A percentile compares a stretch with the other conserved stretches of the same genome.
Evolutionary conservation across 176 grass and related monocot genomes (phyloP).

Genomic region (Eremochloa ophiuroides): DNA sequence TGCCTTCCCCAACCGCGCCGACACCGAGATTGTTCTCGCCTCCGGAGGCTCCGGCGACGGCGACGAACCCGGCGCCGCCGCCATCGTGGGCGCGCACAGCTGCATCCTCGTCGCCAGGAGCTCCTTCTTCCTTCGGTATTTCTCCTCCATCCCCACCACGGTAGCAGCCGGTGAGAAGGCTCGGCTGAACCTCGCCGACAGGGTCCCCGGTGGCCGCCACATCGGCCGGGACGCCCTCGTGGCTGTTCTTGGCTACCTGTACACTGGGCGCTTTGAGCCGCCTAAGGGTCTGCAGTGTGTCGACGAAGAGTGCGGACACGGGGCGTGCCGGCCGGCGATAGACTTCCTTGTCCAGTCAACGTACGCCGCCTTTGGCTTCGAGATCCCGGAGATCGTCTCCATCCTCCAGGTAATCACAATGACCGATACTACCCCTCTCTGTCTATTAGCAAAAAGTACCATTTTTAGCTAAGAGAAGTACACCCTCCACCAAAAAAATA

Average conservation of each 20-base stretch:
- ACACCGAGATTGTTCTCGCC: conserved; percentile 53
- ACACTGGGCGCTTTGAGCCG: conserved; percentile 45
- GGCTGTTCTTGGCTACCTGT: conserved; percentile 44
- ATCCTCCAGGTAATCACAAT: conserved; percentile 47
- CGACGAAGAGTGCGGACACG: conserved; percentile 32
- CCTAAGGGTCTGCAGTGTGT: conserved; percentile 39
- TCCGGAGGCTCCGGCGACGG: not conserved
- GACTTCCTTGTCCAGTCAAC: conserved; percentile 44
- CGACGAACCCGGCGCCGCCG: not conserved
- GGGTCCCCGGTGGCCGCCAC: conserved; percentile 29
- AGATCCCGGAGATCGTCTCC: conserved; percentile 49
- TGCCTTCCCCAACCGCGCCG: conserved; percentile 42
- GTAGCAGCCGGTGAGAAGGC: conserved; percentile 14
- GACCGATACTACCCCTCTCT: too few relatives aligned
- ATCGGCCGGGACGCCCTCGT: conserved; percentile 48
- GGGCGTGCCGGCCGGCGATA: conserved; percentile 55
- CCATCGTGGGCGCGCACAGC: conserved; percentile 38
- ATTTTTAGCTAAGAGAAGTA: too few relatives aligned
- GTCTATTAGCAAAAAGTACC: too few relatives aligned
- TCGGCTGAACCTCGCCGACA: conserved; percentile 26
- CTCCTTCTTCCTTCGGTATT: conserved; percentile 31
- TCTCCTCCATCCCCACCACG: conserved; percentile 18
- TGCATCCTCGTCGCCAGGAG: conserved; percentile 68
- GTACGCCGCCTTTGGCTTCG: conserved; percentile 48
- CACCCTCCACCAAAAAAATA: too few relatives aligned